Evolutionary conservation across 2,329 filamentous ascomycete genomes (phyloP).

Genomic region (Dichotomopilus funicola): DNA sequence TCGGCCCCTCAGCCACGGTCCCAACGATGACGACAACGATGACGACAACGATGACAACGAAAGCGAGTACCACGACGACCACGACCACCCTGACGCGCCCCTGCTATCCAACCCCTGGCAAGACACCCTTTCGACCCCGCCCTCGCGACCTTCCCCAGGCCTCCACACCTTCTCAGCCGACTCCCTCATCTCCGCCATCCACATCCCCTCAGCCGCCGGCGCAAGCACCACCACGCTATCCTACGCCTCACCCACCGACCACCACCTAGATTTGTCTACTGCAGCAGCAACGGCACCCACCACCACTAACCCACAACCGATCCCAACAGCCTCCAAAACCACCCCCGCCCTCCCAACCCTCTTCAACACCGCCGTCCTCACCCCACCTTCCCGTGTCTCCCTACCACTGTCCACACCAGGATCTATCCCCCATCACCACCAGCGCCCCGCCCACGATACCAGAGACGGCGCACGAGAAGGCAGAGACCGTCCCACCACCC

Average conservation of each 20-base stretch:
- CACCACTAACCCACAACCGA: background rate
- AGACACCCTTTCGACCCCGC: conserved; percentile 16
- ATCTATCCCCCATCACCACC: conserved; percentile 12
- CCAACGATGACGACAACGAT: conserved; percentile 18
- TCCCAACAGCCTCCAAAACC: too few relatives aligned
- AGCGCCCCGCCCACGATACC: background rate
- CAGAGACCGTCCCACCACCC: conserved; percentile 25
- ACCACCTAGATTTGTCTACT: background rate
- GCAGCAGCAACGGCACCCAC: background rate
- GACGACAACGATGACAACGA: conserved; percentile 26
- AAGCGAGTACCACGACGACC: conserved; percentile 4
- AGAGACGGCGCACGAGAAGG: background rate
- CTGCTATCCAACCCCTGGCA: conserved; percentile 41
- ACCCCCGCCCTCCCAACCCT: too few relatives aligned
- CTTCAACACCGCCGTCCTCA: too few relatives aligned
- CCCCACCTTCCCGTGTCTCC: too few relatives aligned
- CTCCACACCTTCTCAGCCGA: conserved; percentile 25
- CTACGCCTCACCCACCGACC: background rate
- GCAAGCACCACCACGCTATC: background rate
- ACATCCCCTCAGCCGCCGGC: background rate
- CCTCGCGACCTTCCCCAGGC: conserved; percentile 13
- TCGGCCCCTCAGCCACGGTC: conserved; percentile 2
- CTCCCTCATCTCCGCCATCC: conserved; percentile 16
- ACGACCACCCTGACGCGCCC: conserved; percentile 27
- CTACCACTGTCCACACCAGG: background rate